Percentiles rank a stretch among this genome's conserved stretches.
phyloP scores from a whole-genome alignment of 2,329 filamentous ascomycete species.

The Aspergillus melleus region DNA sequence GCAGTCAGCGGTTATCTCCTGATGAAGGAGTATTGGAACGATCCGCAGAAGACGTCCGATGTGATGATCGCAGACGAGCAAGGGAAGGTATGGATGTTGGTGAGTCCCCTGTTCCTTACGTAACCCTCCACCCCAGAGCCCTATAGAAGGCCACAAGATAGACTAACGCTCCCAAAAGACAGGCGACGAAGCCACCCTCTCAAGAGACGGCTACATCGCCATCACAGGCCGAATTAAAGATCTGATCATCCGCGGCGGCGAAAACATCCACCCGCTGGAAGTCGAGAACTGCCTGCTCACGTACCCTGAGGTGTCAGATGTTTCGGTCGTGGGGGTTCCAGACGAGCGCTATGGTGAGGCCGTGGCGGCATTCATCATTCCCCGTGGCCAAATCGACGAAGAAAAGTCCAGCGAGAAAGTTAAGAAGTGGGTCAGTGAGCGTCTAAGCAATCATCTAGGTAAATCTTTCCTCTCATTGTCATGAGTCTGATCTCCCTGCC shows the following conservation, averaged over 20 bases:
- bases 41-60: slow-evolving; percentile 66
- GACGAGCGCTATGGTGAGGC: slow-evolving; percentile 83
- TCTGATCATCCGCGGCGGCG: slow-evolving; percentile 88
- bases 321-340: slow-evolving; percentile 78
- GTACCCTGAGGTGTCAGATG: slow-evolving; percentile 70
- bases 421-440: slow-evolving; percentile 68
- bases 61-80: slow-evolving; percentile 61
- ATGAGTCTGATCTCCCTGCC: background rate
- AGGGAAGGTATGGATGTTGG: slow-evolving; percentile 74
- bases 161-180: slow-evolving; percentile 51
- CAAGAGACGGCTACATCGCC: slow-evolving; percentile 75
- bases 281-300: slow-evolving; percentile 84
- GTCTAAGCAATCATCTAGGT: slow-evolving; percentile 70
- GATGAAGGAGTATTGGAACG: slow-evolving; percentile 90
- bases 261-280: slow-evolving; percentile 94
- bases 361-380: slow-evolving; percentile 79
- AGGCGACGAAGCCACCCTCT: slow-evolving; percentile 88
- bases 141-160: too few relatives aligned
- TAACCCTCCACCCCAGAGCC: too few relatives aligned
- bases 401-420: slow-evolving; percentile 60
- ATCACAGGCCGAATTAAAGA: slow-evolving; percentile 95
- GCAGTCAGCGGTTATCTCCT: slow-evolving; percentile 81
- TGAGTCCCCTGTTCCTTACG: too few relatives aligned
- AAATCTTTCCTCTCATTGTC: slow-evolving; percentile 23
- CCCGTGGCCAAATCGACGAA: slow-evolving; percentile 36